Base-by-base conservation (phyloP, 129 eudicot species). In the Smallanthus sonchifolius region DNA sequence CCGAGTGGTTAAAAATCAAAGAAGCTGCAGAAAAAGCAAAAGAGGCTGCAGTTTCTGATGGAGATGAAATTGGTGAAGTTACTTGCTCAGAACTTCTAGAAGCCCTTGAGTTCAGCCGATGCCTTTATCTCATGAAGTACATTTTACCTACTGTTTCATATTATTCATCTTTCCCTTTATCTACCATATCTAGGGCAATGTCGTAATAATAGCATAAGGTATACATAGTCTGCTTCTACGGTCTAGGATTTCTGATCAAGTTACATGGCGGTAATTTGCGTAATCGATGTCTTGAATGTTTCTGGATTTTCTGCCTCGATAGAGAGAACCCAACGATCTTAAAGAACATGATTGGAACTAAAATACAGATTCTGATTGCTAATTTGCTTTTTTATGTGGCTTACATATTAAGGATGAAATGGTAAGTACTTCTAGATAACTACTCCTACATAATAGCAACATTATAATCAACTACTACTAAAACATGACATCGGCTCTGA, bases 101-200 rank as follows among this genome's bases (percentile, higher is more conserved):
- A 91, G 99, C 99, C 79, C 94, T 95, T 82, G 99, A 95, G 77
- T 87, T 95, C 66, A 95, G 99, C 69, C 89, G 99, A 65, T 95
- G 99, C 79, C 90, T 95, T 68, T 72, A 85, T 52, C 80, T 95
- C 74, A 91, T 91, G 99, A 94, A 87, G 97, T 95, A 75, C 16
- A 82, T 54, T 44, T 24, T 10, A 79, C 57, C 30, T 62, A 28
- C 77, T 40, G 36, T 42, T 42, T 64, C 2, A n/a, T 37, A 4
- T 38, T 64, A 17, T 63, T 1, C 37, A 36, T 17, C 19, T 60
- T 2, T 32, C 28, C 34, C 42, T 70, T 47, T n/a, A 49, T 17
- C 70, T 38, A 17, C 49, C 68, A 19, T 55, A 75, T 9, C 17
- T 45, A 56, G 75, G 66, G 45, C 34, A 51, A 35, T 42, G 16